A percentile compares a stretch with the other conserved stretches of the same genome.
Conservation (phyloP, 495 filamentous ascomycete species). For the Cudoniella acicularis region DNA sequence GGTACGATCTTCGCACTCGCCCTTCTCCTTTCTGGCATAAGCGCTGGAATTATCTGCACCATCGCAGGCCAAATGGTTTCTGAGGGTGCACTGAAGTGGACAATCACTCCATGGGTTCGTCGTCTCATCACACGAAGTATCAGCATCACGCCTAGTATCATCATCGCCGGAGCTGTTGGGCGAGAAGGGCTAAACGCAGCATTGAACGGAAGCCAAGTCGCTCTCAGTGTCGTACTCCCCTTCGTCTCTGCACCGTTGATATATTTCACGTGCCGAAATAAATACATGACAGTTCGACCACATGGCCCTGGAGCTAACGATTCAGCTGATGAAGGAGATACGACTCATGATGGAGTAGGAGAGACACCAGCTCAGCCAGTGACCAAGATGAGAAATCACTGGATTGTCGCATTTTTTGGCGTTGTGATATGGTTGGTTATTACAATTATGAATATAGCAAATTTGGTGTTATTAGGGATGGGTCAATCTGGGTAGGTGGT, state of each 20-base stretch:
- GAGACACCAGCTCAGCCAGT: slow-evolving; percentile 12
- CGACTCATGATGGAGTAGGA: slow-evolving; percentile 23
- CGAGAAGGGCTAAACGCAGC: slow-evolving; percentile 67
- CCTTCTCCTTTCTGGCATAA: slow-evolving; percentile 48
- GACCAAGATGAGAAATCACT: slow-evolving; percentile 45
- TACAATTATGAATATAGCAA: slow-evolving; percentile 67
- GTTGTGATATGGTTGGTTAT: slow-evolving; percentile 65
- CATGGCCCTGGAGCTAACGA: slow-evolving; percentile 32
- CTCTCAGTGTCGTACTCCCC: slow-evolving; percentile 73
- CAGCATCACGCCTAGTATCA: slow-evolving; percentile 76
- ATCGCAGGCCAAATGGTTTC: slow-evolving; percentile 58
- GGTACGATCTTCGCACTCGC: slow-evolving; percentile 55
- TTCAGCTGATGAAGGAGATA: slow-evolving; percentile 30
- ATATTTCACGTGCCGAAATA: slow-evolving; percentile 78
- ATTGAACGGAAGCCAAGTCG: slow-evolving; percentile 75
- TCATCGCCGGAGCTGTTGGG: slow-evolving; percentile 76
- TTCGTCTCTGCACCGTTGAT: slow-evolving; percentile 81
- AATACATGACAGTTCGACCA: slow-evolving; percentile 70
- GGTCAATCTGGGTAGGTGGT: too few relatives aligned
- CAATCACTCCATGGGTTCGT: slow-evolving; percentile 44
- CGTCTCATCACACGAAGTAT: slow-evolving; percentile 57
- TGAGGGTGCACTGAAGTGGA: slow-evolving; percentile 52
- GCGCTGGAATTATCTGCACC: slow-evolving; percentile 55
- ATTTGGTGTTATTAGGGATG: slow-evolving; percentile 56
- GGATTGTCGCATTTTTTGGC: slow-evolving; percentile 50